These are phyloP conservation scores for Alternaria incomplexa DNA, from an alignment of 2,329 filamentous ascomycete species.

Conservation along the genomic window DNA sequence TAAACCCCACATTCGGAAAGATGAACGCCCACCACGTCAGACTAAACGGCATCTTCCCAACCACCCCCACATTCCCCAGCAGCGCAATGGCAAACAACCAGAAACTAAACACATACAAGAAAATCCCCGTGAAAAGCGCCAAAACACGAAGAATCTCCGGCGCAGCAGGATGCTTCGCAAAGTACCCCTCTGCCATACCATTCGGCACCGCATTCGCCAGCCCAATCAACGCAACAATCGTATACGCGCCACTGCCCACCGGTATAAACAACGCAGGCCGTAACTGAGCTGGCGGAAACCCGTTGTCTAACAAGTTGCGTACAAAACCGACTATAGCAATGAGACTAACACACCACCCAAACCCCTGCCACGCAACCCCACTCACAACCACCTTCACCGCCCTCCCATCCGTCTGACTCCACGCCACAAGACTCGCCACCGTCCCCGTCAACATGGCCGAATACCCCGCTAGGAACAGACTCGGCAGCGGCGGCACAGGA, in stretches of 20 bases:
- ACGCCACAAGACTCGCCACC: conserved; percentile 68
- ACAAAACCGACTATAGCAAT: conserved; percentile 74
- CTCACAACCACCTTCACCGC: conserved; percentile 67
- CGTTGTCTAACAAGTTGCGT: conserved; percentile 67
- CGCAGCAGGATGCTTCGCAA: conserved; percentile 23
- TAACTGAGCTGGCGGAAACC: conserved; percentile 65
- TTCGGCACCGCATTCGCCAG: conserved; percentile 62
- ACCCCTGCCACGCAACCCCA: conserved; percentile 70
- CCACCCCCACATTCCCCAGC: conserved; percentile 26
- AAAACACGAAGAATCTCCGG: conserved; percentile 48
- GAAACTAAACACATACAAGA: conserved; percentile 67
- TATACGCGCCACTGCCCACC: conserved; percentile 73
- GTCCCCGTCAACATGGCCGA: conserved; percentile 73
- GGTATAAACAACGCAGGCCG: conserved; percentile 75
- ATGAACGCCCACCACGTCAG: conserved; percentile 66
- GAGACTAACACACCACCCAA: conserved; percentile 69
- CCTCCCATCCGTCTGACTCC: conserved; percentile 60
- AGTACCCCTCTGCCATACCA: conserved; percentile 36
- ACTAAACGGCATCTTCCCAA: conserved; percentile 55
- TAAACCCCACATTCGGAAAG: conserved; percentile 51
- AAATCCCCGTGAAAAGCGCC: conserved; percentile 55
- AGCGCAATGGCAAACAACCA: conserved; percentile 58
- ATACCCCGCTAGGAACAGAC: conserved; percentile 73
- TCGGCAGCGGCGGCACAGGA: conserved; percentile 71
- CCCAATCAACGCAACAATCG: conserved; percentile 71